phyloP scores from a whole-genome alignment of 306 rosid species.

The Benincasa hispida region DNA sequence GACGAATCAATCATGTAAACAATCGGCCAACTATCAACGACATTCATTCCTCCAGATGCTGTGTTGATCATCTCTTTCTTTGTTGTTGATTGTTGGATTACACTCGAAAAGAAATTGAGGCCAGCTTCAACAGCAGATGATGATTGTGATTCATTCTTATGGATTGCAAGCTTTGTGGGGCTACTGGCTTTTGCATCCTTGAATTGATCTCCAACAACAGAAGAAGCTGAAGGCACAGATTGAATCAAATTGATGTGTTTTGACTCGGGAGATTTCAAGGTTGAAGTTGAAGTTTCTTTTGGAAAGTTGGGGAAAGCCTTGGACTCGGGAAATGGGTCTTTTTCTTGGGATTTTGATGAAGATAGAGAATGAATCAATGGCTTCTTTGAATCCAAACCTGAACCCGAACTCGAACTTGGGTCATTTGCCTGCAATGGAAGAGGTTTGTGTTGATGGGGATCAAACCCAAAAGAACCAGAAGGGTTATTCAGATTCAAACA shows the following conservation, averaged over 20 bases:
- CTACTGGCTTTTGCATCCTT: background rate
- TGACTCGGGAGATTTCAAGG: no score
- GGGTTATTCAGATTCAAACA: background rate
- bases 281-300: background rate
- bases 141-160: background rate
- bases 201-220: no score
- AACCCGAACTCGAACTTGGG: background rate
- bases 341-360: background rate
- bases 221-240: no score
- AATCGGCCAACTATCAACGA: background rate
- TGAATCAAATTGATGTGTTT: no score
- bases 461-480: background rate
- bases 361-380: background rate
- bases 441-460: background rate
- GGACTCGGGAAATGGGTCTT: background rate
- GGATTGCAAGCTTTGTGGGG: background rate
- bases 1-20: background rate
- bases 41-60: background rate
- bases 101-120: background rate
- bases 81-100: background rate
- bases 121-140: background rate
- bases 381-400: background rate
- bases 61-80: background rate
- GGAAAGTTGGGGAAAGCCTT: background rate
- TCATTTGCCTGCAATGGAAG: background rate